phyloP scores from a whole-genome alignment of 163 green algal genomes.

The Chlamydomonas reinhardtii region DNA sequence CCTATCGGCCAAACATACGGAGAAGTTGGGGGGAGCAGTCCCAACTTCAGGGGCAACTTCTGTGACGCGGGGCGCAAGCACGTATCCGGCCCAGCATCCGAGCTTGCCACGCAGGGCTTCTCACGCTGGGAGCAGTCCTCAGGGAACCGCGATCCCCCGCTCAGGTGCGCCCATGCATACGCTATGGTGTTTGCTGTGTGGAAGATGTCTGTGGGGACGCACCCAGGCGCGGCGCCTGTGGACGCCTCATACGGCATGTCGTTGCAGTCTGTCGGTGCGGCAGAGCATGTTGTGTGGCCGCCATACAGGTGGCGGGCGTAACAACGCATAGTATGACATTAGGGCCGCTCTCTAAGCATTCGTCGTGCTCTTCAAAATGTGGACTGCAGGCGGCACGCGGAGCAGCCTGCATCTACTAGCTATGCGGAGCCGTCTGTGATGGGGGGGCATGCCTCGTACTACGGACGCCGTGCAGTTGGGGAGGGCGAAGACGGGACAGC shows the following conservation, averaged over 20 bases:
- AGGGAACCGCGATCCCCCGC: not conserved
- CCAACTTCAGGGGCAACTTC: conserved; percentile 27
- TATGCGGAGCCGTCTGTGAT: conserved; percentile 57
- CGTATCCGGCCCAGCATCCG: not conserved
- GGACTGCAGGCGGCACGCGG: conserved; percentile 8
- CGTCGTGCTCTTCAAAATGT: too few species aligned
- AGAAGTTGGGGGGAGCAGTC: conserved; percentile 10
- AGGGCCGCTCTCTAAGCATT: too few species aligned
- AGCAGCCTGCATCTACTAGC: conserved; percentile 18
- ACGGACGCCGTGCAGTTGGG: conserved; percentile 27
- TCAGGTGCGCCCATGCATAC: not conserved
- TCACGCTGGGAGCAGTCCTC: conserved; percentile 9
- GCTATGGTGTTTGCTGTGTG: too few species aligned
- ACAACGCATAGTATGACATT: too few species aligned
- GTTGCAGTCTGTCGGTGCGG: too few species aligned
- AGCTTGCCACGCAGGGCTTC: conserved; percentile 13
- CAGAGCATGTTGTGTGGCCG: too few species aligned
- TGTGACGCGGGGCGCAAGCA: conserved; percentile 29
- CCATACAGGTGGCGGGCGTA: too few species aligned
- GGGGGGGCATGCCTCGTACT: conserved; percentile 53
- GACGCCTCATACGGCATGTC: too few species aligned
- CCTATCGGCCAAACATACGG: conserved; percentile 16
- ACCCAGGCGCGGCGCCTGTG: too few species aligned
- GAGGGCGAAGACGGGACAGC: not conserved
- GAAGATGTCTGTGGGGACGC: too few species aligned